phyloP scores from a whole-genome alignment of 352 stramenopile genomes.

The Peronosclerospora sorghi region DNA sequence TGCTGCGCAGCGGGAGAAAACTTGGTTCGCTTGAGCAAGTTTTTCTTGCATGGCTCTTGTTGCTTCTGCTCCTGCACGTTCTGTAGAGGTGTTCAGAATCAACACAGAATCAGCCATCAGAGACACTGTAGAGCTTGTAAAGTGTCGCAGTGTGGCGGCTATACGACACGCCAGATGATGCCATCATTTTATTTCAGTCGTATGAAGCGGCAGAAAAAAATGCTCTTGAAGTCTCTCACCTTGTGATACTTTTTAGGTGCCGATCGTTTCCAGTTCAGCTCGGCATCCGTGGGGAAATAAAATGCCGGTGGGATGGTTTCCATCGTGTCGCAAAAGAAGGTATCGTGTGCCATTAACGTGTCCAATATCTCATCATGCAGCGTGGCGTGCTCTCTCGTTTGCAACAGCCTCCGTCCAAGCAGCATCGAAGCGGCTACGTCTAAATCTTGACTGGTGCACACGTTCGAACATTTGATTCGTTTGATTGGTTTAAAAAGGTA shows the following conservation, averaged over 20 bases:
- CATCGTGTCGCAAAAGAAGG: conserved; percentile 68
- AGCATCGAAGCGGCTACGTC: conserved; percentile 19
- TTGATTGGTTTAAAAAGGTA: conserved; percentile 13
- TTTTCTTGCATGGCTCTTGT: conserved; percentile 47
- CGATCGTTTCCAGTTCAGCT: conserved; percentile 65
- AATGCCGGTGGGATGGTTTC: conserved; percentile 62
- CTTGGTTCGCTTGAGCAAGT: conserved; percentile 51
- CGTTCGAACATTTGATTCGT: neutral
- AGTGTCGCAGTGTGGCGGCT: neutral
- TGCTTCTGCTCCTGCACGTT: conserved; percentile 44
- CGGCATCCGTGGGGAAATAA: conserved; percentile 70
- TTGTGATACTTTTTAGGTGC: conserved; percentile 72
- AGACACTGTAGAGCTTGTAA: neutral
- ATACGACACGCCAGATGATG: neutral
- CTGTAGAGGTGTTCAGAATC: conserved; percentile 6
- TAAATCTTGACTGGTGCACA: conserved; percentile 21
- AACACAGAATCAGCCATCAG: conserved; percentile 6
- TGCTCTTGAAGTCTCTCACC: conserved; percentile 13
- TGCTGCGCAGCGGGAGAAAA: conserved; percentile 53
- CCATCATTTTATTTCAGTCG: neutral
- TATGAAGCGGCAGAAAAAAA: neutral
- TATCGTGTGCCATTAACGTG: conserved; percentile 30
- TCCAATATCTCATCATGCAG: conserved; percentile 11
- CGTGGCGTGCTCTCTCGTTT: conserved; percentile 8
- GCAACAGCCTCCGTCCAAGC: conserved; percentile 43